Percentiles rank a stretch among this genome's conserved stretches.
These are phyloP conservation scores for Crucibulum laeve DNA, from an alignment of 768 basidiomycete genomes.

Conservation along the genomic window DNA sequence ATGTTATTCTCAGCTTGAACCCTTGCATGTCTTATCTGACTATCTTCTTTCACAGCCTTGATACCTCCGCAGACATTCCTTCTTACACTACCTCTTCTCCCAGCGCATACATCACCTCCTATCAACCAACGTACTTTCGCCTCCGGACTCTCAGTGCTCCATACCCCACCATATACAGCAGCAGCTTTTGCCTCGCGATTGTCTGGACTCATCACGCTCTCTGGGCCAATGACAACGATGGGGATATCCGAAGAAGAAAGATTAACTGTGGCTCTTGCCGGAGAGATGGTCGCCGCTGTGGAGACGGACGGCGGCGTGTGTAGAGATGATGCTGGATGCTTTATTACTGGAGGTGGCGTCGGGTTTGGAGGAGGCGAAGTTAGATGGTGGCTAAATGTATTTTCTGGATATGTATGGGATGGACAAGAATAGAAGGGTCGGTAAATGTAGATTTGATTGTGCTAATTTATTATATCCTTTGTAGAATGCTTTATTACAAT, in stretches of 20 bases:
- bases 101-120: slow-evolving; percentile 58
- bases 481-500: no score
- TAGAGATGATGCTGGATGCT: slow-evolving; percentile 59
- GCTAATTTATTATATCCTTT: no score
- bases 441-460: no score
- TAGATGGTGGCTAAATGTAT: slow-evolving; percentile 69
- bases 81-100: slow-evolving; percentile 67
- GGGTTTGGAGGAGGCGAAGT: slow-evolving; percentile 55
- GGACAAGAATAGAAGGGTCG: slow-evolving; percentile 39
- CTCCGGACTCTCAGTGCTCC: slow-evolving; percentile 77
- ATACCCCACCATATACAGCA: slow-evolving; percentile 74
- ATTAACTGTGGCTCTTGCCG: slow-evolving; percentile 67
- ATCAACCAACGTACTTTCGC: slow-evolving; percentile 65
- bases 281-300: slow-evolving; percentile 73
- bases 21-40: not conserved
- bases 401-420: slow-evolving; percentile 71
- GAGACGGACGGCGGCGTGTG: slow-evolving; percentile 70
- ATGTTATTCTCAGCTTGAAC: slow-evolving; percentile 19
- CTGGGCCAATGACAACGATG: slow-evolving; percentile 53
- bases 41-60: slow-evolving; percentile 50
- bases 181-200: slow-evolving; percentile 68
- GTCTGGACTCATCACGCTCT: slow-evolving; percentile 43
- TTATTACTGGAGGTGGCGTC: slow-evolving; percentile 34
- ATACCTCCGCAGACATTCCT: slow-evolving; percentile 86
- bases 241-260: slow-evolving; percentile 71